Percentiles rank a stretch among this genome's conserved stretches.
phyloP scores from a whole-genome alignment of 2,329 filamentous ascomycete genomes.

The Atkinsonella texensis region DNA sequence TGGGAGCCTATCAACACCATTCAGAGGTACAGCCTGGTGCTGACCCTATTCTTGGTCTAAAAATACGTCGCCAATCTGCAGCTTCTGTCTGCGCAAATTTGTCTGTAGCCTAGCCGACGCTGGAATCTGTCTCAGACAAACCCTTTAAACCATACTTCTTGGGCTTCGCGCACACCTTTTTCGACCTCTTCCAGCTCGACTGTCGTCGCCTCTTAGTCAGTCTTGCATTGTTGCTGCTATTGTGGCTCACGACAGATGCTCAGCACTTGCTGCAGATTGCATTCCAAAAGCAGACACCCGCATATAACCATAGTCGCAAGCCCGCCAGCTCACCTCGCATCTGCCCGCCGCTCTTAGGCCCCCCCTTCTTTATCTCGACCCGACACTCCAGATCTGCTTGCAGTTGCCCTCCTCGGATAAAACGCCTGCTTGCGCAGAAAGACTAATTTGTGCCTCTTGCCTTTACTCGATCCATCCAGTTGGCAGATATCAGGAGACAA shows the following conservation, averaged over 20 bases:
- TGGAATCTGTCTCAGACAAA: neutral
- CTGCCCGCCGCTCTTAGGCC: neutral
- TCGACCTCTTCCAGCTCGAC: neutral
- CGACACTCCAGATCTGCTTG: constrained; percentile 5
- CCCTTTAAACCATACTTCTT: neutral
- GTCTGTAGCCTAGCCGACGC: neutral
- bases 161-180: neutral
- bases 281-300: constrained; percentile 7
- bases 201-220: neutral
- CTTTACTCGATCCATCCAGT: neutral
- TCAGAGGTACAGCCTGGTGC: neutral
- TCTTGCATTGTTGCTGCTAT: neutral
- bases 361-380: constrained; percentile 5
- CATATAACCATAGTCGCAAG: constrained; percentile 5
- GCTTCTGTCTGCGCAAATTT: neutral
- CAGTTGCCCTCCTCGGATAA: constrained; percentile 2
- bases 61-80: neutral
- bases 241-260: constrained; percentile 6
- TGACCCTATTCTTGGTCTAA: neutral
- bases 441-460: neutral
- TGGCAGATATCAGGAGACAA: neutral
- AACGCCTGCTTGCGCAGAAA: constrained; percentile 1
- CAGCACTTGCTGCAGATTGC: constrained; percentile 1
- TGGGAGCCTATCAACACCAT: neutral
- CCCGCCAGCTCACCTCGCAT: constrained; percentile 8